Evolutionary conservation across 1,284 basidiomycete species (phyloP), one percentile per base, ranked within the genome.

Genomic region (Peniophora sp.): DNA sequence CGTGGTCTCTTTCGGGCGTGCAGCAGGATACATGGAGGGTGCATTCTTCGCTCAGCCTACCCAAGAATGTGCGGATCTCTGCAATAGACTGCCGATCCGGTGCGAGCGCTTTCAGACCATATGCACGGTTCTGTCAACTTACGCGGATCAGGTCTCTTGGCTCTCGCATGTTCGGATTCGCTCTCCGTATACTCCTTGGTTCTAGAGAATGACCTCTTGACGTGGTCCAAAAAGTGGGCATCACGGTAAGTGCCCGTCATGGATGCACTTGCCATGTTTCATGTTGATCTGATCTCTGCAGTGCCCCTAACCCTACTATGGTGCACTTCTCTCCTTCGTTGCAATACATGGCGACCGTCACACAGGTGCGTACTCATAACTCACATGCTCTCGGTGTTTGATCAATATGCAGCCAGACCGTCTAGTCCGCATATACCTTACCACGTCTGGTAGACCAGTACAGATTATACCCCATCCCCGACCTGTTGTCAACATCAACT

Each of bases 221-320:
- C 81, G 1, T 91, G 89, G 89, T 83, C 80, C 3, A 69, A 70
- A 59, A 88, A 88, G 65, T 90, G 88, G 88, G 73, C 69, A 18
- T 67, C 37, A 8, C 18, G n/a, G 72, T 48, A 60, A 69, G 88
- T 88, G 69, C 54, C 78, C 66, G 24, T 43, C 27, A 45, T 34
- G n/a, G n/a, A n/a, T n/a, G n/a, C 15, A 34, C 44, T 20, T 41
- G 49, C 11, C 45, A 44, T 24, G 32, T 39, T 39, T 23, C 39
- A 50, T 37, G 14, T 17, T 20, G 44, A 24, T 47, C 43, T 49
- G 47, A 35, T 42, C 41, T 48, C 22, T 11, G 48, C 55, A 83
- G 80, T 53, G 69, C 71, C 37, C 62, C 71, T 47, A 66, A 75
- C 3, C 76, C 81, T 11, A 71, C 73, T 46, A 64, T 77, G 24